Evolutionary conservation across 2,329 filamentous ascomycete genomes (phyloP), one percentile per base, ranked within the genome.

Genomic region (Penicillium sp.): DNA sequence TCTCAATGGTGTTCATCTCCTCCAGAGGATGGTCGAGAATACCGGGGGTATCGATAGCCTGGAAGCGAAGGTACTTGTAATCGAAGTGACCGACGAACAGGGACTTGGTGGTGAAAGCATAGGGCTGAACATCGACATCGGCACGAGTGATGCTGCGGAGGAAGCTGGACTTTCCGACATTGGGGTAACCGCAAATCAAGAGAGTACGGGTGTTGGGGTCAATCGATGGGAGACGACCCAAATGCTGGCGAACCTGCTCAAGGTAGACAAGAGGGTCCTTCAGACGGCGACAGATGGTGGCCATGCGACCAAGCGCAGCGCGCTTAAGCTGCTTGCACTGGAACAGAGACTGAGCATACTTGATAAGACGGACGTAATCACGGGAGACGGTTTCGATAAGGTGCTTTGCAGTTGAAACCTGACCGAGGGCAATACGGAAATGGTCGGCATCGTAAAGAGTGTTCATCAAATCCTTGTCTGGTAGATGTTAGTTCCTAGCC

Each of bases 1-100:
- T 97, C 76, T 99, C 94, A 70, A 99, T 99, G 3, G 94, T 97
- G 78, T 96, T 96, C 94, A 97, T 99, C 78, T 97, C 94, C 76
- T 97, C 94, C 8, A 99, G 84, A 33, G 93, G 92, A 72, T 99
- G 94, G 66, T 99, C 94, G 56, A 99, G 79, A 63, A 99, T 96
- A 80, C 94, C 94, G n/a, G 93, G 93, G 10, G 94, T 99, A 76
- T 99, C 94, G 64, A 99, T 96, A 26, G 91, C 92, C 77, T 92
- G 88, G 77, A 91, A 91, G 57, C 89, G 83, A 62, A 91, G 80
- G 77, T 93, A 94, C 77, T 96, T 96, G 81, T 95, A 95, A 76
- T 96, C 91, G 71, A 97, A 96, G 76, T 99, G 94, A 54, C 94
- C 94, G 28, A 97, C 93, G 69, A 96, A 99, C 66, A 99, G 81